Percentiles rank a stretch among this genome's conserved stretches.
Conservation (phyloP, 441 rosid species). For the Aleurites moluccanus region DNA sequence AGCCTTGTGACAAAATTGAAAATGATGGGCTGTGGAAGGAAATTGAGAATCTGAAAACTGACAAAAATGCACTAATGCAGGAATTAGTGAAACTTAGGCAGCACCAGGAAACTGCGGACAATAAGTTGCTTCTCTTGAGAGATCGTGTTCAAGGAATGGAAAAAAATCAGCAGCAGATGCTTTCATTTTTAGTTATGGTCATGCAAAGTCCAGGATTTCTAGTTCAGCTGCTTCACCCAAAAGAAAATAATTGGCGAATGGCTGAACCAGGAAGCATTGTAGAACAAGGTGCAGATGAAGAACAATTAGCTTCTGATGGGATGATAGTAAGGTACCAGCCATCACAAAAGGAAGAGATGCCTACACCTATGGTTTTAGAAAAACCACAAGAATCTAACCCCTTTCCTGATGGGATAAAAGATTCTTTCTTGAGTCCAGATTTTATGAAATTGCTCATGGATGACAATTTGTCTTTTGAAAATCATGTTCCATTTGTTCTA, state of each 20-base stretch:
- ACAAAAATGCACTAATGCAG: conserved; percentile 57
- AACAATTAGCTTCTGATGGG: conserved; percentile 40
- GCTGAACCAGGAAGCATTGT: conserved; percentile 56
- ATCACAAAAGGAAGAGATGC: conserved; percentile 33
- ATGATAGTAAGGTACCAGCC: conserved; percentile 69
- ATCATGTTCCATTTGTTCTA: conserved; percentile 48
- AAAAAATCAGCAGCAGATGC: conserved; percentile 88
- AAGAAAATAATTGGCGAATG: conserved; percentile 65
- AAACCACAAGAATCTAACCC: conserved; percentile 29
- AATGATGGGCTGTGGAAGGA: conserved; percentile 55
- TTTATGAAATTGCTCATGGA: conserved; percentile 66
- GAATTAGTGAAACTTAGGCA: conserved; percentile 76
- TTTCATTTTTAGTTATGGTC: conserved; percentile 86
- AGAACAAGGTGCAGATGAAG: conserved; percentile 56
- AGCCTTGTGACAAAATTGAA: conserved; percentile 34
- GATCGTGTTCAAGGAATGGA: conserved; percentile 87
- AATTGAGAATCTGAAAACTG: conserved; percentile 74
- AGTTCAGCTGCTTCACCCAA: conserved; percentile 71
- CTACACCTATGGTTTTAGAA: conserved; percentile 34
- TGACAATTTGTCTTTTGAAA: conserved; percentile 38
- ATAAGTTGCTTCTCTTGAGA: conserved; percentile 55
- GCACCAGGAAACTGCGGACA: conserved; percentile 64
- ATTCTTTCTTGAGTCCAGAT: conserved; percentile 60
- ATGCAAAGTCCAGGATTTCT: conserved; percentile 80
- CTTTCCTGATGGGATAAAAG: conserved; percentile 47